Percentiles rank a stretch among this genome's conserved stretches.
Evolutionary conservation across 495 filamentous ascomycete genomes (phyloP).

Genomic region (Cairneyella variabilis): DNA sequence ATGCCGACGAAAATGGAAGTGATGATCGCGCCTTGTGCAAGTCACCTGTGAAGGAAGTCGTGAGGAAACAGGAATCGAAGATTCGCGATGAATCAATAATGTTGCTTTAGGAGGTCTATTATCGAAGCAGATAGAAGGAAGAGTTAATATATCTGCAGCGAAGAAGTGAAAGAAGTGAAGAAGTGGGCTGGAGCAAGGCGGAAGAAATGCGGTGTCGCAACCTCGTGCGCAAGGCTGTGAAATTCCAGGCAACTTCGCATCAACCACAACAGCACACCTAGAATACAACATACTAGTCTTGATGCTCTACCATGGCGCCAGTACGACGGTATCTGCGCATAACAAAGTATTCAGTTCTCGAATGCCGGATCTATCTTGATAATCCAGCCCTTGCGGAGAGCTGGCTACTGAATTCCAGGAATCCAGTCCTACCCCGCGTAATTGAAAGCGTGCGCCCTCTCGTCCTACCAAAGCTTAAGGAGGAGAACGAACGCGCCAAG

Average conservation of each 20-base stretch:
- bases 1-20: too few species aligned
- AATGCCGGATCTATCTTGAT: conserved; percentile 93
- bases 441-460: conserved; percentile 78
- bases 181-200: too few species aligned
- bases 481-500: conserved; percentile 73
- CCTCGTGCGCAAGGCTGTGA: not conserved
- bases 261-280: not conserved
- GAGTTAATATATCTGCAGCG: too few species aligned
- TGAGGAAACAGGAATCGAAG: too few species aligned
- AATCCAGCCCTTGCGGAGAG: conserved; percentile 71
- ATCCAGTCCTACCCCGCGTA: conserved; percentile 73
- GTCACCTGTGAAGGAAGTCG: too few species aligned
- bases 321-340: conserved; percentile 81
- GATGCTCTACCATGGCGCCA: conserved; percentile 59
- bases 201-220: too few species aligned
- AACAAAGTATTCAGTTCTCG: conserved; percentile 84
- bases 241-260: not conserved
- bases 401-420: conserved; percentile 75
- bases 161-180: too few species aligned
- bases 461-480: conserved; percentile 83
- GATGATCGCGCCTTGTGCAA: too few species aligned
- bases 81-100: too few species aligned
- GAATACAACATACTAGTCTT: not conserved
- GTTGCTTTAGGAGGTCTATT: too few species aligned
- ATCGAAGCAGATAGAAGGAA: too few species aligned